phyloP scores from a whole-genome alignment of 202 grass and related monocot species.

The Cymbopogon flexuosus region DNA sequence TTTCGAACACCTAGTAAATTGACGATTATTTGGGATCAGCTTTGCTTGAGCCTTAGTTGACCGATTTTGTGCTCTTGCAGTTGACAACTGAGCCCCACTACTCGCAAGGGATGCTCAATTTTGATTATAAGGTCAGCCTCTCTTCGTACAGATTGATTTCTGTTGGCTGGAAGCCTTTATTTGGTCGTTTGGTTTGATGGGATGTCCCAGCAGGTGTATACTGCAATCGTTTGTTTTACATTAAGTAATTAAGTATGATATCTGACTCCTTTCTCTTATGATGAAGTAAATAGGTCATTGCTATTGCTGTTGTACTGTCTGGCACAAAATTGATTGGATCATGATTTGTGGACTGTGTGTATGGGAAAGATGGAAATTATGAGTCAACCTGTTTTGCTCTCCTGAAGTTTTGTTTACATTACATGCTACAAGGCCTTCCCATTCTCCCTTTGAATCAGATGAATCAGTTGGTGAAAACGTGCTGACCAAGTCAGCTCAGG shows the following conservation, averaged over 20 bases:
- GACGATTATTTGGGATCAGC: neutral
- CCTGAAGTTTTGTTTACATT: neutral
- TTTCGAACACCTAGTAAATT: neutral
- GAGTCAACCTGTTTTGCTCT: neutral
- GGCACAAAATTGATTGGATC: neutral
- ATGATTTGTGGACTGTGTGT: neutral
- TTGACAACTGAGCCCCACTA: slow-evolving; percentile 59
- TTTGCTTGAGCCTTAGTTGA: slow-evolving; percentile 9
- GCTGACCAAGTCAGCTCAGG: neutral
- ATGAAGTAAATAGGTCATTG: neutral
- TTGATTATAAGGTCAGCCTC: slow-evolving; percentile 77
- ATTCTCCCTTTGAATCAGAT: neutral
- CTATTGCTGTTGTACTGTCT: neutral
- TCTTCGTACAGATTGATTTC: slow-evolving; percentile 13
- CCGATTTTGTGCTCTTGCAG: slow-evolving; percentile 44
- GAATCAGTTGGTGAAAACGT: neutral
- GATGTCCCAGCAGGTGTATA: neutral
- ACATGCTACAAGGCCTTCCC: neutral
- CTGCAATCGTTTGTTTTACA: neutral
- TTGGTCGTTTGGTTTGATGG: neutral
- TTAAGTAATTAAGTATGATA: neutral
- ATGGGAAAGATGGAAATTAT: neutral
- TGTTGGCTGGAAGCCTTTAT: neutral
- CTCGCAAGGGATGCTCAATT: slow-evolving; percentile 55
- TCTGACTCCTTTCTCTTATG: neutral